Evolutionary conservation across 2,329 filamentous ascomycete species (phyloP).

Genomic region (Pseudocercospora vitis): DNA sequence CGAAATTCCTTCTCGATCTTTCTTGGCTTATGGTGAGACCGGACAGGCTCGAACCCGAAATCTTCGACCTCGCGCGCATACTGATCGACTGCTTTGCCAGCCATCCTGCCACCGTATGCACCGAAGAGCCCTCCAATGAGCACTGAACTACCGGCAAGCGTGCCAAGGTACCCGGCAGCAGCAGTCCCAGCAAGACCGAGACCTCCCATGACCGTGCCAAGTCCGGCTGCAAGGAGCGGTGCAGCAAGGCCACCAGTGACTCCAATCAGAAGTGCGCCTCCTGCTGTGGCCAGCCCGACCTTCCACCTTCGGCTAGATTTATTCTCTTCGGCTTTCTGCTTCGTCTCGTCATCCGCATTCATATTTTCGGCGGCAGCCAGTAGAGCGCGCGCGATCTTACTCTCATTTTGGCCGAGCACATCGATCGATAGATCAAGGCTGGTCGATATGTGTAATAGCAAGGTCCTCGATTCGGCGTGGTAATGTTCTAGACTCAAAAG

Average conservation of each 20-base stretch:
- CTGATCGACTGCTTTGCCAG: slow-evolving; percentile 81
- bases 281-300: slow-evolving; percentile 82
- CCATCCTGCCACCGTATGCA: slow-evolving; percentile 83
- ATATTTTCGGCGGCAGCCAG: slow-evolving; percentile 74
- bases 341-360: slow-evolving; percentile 73
- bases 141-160: slow-evolving; percentile 74
- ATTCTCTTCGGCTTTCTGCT: slow-evolving; percentile 68
- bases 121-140: slow-evolving; percentile 85
- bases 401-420: slow-evolving; percentile 49
- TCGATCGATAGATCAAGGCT: slow-evolving; percentile 37
- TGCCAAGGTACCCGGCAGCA: slow-evolving; percentile 75
- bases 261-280: slow-evolving; percentile 82
- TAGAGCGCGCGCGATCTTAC: slow-evolving; percentile 70
- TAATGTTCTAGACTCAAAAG: slow-evolving; percentile 44
- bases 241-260: slow-evolving; percentile 77
- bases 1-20: slow-evolving; percentile 52
- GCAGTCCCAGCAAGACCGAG: slow-evolving; percentile 54
- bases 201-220: slow-evolving; percentile 62
- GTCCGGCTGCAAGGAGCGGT: slow-evolving; percentile 72
- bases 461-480: slow-evolving; percentile 39
- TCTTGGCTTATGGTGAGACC: slow-evolving; percentile 55
- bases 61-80: slow-evolving; percentile 85
- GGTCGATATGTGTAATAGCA: slow-evolving; percentile 39
- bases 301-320: slow-evolving; percentile 70
- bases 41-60: slow-evolving; percentile 79